Percentiles rank a stretch among this genome's conserved stretches.
Conservation (phyloP, 208 protist species). For the Trypanosoma theileri region DNA sequence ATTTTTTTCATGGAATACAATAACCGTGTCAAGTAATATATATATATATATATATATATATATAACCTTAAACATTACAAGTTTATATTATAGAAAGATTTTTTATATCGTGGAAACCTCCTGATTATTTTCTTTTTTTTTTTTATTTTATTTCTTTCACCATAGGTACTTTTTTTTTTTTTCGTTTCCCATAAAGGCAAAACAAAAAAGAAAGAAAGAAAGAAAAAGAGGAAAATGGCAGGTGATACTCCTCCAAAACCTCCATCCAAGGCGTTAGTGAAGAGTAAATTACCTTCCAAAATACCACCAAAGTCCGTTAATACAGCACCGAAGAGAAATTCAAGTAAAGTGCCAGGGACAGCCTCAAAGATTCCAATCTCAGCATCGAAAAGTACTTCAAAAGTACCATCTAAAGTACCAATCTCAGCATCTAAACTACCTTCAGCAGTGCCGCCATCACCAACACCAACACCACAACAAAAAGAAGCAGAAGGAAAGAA, state of each 20-base stretch:
- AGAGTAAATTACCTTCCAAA: slow-evolving; percentile 12
- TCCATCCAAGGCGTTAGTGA: slow-evolving; percentile 1
- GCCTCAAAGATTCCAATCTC: neutral
- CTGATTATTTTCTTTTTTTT: too few relatives aligned
- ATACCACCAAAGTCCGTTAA: neutral
- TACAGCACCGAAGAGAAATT: neutral
- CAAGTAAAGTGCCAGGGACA: neutral
- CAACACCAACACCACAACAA: neutral
- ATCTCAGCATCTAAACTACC: neutral
- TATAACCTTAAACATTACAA: too few relatives aligned
- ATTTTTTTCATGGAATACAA: neutral
- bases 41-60: too few relatives aligned
- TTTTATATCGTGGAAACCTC: too few relatives aligned
- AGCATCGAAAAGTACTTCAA: neutral
- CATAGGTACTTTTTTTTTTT: too few relatives aligned
- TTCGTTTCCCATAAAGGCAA: too few relatives aligned
- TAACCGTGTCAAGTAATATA: too few relatives aligned
- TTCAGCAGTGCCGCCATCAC: neutral
- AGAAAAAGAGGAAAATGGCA: neutral
- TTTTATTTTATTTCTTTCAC: too few relatives aligned
- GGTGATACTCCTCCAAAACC: slow-evolving; percentile 1
- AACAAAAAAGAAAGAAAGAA: neutral
- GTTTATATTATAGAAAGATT: too few relatives aligned
- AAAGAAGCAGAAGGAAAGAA: neutral
- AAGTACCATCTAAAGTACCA: neutral